A percentile compares a stretch with the other conserved stretches of the same genome.
phyloP scores from a whole-genome alignment of 1,139 yeast genomes.

The Kurtzmaniella natalensis region DNA sequence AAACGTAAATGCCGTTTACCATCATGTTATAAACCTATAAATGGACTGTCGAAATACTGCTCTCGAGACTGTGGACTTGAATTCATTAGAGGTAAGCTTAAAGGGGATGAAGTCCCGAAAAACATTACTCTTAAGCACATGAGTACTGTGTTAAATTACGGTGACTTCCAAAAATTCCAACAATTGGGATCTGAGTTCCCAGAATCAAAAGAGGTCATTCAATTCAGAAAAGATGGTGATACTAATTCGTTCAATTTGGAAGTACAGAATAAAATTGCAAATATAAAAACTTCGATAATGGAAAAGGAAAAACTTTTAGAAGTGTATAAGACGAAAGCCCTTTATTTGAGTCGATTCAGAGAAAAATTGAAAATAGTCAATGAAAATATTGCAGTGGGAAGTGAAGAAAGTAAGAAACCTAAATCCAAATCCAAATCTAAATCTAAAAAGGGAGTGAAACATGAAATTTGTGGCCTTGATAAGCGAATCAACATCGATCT shows the following conservation, averaged over 20 bases:
- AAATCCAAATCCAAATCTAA: conserved; percentile 14
- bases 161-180: conserved; percentile 11
- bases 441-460: conserved; percentile 22
- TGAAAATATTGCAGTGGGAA: conserved; percentile 21
- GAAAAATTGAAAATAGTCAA: conserved; percentile 36
- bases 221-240: conserved; percentile 16
- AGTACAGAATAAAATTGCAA: conserved; percentile 19
- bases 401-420: conserved; percentile 3
- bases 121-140: background rate
- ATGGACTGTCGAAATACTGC: conserved; percentile 63
- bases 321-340: conserved; percentile 15
- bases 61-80: conserved; percentile 63
- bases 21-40: conserved; percentile 53
- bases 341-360: conserved; percentile 25
- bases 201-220: conserved; percentile 36
- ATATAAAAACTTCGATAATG: conserved; percentile 18
- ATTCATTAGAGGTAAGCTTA: conserved; percentile 33
- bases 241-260: conserved; percentile 22
- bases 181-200: conserved; percentile 34
- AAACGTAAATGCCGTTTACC: conserved; percentile 68
- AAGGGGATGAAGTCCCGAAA: background rate
- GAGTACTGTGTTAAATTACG: conserved; percentile 1
- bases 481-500: conserved; percentile 8
- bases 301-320: conserved; percentile 17
- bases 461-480: conserved; percentile 33